Conservation (phyloP, 192 early-diverging fungal species). For the Coemansia sp. region DNA sequence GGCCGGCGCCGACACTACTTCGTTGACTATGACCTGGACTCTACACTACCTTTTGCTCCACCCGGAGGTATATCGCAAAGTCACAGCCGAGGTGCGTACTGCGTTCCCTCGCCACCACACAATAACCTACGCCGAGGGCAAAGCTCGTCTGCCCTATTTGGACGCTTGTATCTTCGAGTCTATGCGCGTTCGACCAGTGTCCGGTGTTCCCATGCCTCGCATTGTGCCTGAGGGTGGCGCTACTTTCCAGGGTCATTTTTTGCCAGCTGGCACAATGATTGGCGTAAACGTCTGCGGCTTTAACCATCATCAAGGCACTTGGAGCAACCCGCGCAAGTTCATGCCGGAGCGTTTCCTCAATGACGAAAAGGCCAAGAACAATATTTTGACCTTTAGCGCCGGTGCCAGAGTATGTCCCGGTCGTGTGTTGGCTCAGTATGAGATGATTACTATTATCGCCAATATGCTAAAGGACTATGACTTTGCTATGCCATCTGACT, state of each 20-base stretch:
- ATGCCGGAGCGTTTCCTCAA: conserved; percentile 43
- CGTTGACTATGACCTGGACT: conserved; percentile 40
- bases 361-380: conserved; percentile 8
- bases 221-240: conserved; percentile 34
- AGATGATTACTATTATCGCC: conserved; percentile 31
- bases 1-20: conserved; percentile 49
- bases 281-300: conserved; percentile 32
- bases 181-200: conserved; percentile 34
- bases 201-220: conserved; percentile 25
- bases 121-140: conserved; percentile 42
- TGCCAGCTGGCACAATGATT: conserved; percentile 31
- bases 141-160: conserved; percentile 37
- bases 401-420: conserved; percentile 49
- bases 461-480: conserved; percentile 40
- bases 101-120: conserved; percentile 31
- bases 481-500: conserved; percentile 10
- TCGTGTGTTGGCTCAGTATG: conserved; percentile 31
- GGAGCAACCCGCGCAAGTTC: conserved; percentile 27
- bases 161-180: conserved; percentile 55
- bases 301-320: conserved; percentile 20
- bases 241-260: conserved; percentile 29
- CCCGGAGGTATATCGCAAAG: conserved; percentile 22
- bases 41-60: conserved; percentile 42
- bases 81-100: conserved; percentile 32
- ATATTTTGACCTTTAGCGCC: conserved; percentile 37